Base-by-base conservation (phyloP, 2,329 filamentous ascomycete genomes). In the Trichocomaceae sp. region DNA sequence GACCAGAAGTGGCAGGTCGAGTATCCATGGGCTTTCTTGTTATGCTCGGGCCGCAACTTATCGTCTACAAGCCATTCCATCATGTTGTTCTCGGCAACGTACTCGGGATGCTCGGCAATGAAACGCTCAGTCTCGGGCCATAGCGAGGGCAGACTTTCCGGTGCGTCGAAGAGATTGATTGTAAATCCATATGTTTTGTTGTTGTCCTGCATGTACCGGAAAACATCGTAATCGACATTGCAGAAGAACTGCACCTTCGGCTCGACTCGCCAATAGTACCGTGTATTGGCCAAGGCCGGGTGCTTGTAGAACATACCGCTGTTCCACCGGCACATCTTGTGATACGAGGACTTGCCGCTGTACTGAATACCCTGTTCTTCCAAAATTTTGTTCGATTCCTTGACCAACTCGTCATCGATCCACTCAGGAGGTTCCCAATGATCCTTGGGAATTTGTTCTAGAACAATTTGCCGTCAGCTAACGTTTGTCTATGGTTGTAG, bases 111-210 rank as follows among this genome's bases (percentile, higher is more conserved):
- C 59, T 90, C 83, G 22, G 88, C 84, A 37, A 99, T 74, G 75
- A 97, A 99, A 70, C 93, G 91, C 61, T 85, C 77, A 0, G 92
- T 97, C 72, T 96, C 90, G n/a, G 93, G 92, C 93, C 93, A 99
- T 26, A 99, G 79, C 0, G 84, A 87, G 1, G 88, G 84, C 47
- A 99, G 88, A 42, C 88, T 92, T 65, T 89, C 79, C 12, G 93
- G 90, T 31, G 86, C 85, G 72, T 99, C 93, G 78, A 95, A 97
- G 44, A 99, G 83, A 73, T 90, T 96, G 76, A 99, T 95, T 60
- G 92, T 97, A 76, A 97, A 99, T 60, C 93, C 93, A 72, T 99
- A 99, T 3, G 92, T 97, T 75, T 97, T 96, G 79, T 99, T 96
- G 77, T 95, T 83, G 73, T 99, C 93, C 65, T 89, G 83, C 93